Evolutionary conservation across 2,329 filamentous ascomycete genomes (phyloP).

Genomic region (Sporothrix schenckii): DNA sequence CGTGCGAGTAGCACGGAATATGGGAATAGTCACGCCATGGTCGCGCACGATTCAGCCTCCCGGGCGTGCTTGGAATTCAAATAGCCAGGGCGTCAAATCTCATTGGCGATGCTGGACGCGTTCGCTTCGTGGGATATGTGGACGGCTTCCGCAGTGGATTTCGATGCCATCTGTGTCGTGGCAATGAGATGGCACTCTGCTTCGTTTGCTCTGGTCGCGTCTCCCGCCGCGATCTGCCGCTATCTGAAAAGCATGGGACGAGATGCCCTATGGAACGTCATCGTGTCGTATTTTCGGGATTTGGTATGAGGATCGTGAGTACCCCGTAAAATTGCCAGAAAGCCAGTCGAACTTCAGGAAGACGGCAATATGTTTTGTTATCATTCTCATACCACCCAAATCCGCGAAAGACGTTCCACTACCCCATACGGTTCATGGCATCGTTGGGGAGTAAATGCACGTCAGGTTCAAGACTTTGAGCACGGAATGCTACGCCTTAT

Average conservation of each 20-base stretch:
- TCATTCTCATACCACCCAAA: neutral
- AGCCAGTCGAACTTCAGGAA: conserved; percentile 7
- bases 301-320: neutral
- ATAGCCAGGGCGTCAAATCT: neutral
- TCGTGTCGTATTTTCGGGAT: neutral
- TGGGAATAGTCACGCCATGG: too few relatives aligned
- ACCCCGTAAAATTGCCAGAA: conserved; percentile 16
- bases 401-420: neutral
- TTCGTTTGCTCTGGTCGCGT: neutral
- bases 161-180: conserved; percentile 11
- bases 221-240: neutral
- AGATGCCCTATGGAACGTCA: neutral
- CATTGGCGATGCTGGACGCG: neutral
- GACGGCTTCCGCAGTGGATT: neutral
- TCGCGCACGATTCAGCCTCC: too few relatives aligned
- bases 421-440: neutral
- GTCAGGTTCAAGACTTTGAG: neutral
- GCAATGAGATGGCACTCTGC: neutral
- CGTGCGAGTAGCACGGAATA: neutral
- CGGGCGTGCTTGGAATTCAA: too few relatives aligned
- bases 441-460: neutral
- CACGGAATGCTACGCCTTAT: neutral
- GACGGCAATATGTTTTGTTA: neutral
- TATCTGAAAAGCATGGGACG: neutral
- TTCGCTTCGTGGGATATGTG: neutral